phyloP scores from a whole-genome alignment of 805 yeast genomes.

The Suhomyces faveliae region DNA sequence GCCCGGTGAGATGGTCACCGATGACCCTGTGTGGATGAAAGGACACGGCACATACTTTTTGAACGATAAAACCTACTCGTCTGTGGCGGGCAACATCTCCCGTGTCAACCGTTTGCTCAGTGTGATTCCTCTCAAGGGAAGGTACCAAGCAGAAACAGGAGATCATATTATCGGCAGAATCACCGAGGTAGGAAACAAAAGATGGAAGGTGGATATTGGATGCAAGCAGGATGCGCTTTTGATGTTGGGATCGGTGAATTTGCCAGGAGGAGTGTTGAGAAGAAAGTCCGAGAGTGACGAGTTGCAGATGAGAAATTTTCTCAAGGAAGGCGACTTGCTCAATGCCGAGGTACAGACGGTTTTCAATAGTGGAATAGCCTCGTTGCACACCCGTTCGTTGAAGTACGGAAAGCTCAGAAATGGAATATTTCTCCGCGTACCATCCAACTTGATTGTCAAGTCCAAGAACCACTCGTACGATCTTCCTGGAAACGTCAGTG shows the following conservation, averaged over 20 bases:
- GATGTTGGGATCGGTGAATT: slow-evolving; percentile 91
- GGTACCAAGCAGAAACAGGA: slow-evolving; percentile 93
- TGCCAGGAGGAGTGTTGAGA: slow-evolving; percentile 95
- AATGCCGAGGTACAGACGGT: slow-evolving; percentile 95
- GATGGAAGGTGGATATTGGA: slow-evolving; percentile 98
- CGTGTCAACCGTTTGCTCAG: slow-evolving; percentile 84
- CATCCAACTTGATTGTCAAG: slow-evolving; percentile 77
- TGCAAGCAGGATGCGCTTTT: slow-evolving; percentile 90
- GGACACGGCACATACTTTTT: slow-evolving; percentile 94
- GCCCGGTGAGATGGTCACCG: slow-evolving; percentile 96
- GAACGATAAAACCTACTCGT: slow-evolving; percentile 73
- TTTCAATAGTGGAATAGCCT: slow-evolving; percentile 87
- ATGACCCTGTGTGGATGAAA: slow-evolving; percentile 96
- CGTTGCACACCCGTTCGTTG: slow-evolving; percentile 90
- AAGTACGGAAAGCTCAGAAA: slow-evolving; percentile 94
- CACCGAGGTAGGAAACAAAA: slow-evolving; percentile 86
- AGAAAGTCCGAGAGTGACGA: slow-evolving; percentile 95
- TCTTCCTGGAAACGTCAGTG: slow-evolving; percentile 91
- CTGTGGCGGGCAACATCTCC: slow-evolving; percentile 88
- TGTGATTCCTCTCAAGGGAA: slow-evolving; percentile 81
- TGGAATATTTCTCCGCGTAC: slow-evolving; percentile 80
- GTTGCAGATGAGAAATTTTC: slow-evolving; percentile 87
- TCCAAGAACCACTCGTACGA: slow-evolving; percentile 84
- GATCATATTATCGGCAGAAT: slow-evolving; percentile 94
- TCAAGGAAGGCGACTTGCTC: slow-evolving; percentile 93